phyloP scores from a whole-genome alignment of 2,329 filamentous ascomycete species.

The Colletotrichum filicis region DNA sequence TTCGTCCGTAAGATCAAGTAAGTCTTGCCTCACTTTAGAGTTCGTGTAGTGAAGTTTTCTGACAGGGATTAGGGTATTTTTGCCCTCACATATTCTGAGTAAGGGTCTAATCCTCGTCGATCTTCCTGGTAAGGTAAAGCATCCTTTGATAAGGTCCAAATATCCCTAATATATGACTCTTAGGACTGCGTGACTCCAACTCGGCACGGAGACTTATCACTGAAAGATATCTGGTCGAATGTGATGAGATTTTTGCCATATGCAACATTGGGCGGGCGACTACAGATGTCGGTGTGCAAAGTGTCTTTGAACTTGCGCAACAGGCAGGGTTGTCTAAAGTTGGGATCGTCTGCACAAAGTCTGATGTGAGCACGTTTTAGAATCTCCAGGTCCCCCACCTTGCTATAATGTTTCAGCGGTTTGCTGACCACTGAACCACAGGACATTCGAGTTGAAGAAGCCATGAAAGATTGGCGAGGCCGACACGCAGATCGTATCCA shows the following conservation, averaged over 20 bases:
- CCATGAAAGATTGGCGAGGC: conserved; percentile 45
- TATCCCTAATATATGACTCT: neutral
- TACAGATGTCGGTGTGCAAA: conserved; percentile 52
- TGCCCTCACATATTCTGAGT: conserved; percentile 57
- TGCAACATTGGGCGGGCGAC: conserved; percentile 53
- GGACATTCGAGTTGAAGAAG: conserved; percentile 47
- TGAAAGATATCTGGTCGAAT: conserved; percentile 55
- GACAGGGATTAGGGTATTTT: conserved; percentile 48
- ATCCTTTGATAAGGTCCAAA: neutral
- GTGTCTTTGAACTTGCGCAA: conserved; percentile 53
- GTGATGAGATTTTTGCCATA: conserved; percentile 59
- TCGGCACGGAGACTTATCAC: conserved; percentile 54
- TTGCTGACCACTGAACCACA: conserved; percentile 14
- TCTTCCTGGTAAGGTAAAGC: conserved; percentile 52
- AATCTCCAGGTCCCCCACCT: too few relatives aligned
- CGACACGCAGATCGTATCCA: conserved; percentile 35
- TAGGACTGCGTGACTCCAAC: conserved; percentile 59
- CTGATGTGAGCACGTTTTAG: conserved; percentile 46
- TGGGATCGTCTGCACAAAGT: conserved; percentile 55
- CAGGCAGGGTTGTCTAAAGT: conserved; percentile 50
- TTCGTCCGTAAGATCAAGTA: conserved; percentile 57
- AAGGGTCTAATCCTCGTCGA: conserved; percentile 60
- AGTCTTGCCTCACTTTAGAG: conserved; percentile 8
- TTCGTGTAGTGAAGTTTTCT: neutral
- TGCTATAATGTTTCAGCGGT: too few relatives aligned